Conservation (phyloP, 768 basidiomycete species). For the Boletus reticuloceps region DNA sequence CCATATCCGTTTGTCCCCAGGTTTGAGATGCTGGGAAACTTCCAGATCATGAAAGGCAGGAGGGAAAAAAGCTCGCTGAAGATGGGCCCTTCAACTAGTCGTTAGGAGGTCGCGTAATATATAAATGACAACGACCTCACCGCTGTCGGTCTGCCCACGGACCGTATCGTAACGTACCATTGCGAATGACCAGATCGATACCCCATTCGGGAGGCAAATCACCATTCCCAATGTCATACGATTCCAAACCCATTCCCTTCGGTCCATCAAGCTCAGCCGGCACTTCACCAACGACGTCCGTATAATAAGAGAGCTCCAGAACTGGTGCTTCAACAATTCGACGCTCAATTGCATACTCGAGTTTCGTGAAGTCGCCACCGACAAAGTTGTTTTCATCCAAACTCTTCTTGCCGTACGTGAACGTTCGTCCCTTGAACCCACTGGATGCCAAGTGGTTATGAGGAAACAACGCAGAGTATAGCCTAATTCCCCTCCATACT, state of each 20-base stretch:
- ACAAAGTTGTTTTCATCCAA: conserved; percentile 54
- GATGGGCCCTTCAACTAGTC: conserved; percentile 48
- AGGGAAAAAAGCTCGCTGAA: conserved; percentile 86
- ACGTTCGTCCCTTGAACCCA: conserved; percentile 1
- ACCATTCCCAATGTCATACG: conserved; percentile 79
- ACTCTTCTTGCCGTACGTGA: conserved; percentile 23
- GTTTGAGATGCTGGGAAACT: conserved; percentile 54
- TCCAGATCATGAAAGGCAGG: conserved; percentile 65
- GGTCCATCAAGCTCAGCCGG: conserved; percentile 39
- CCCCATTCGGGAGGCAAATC: conserved; percentile 93
- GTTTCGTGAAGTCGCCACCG: conserved; percentile 50
- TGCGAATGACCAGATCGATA: conserved; percentile 75
- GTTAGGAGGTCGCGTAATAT: conserved; percentile 1
- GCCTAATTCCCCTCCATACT: conserved; percentile 54
- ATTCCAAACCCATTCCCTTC: conserved; percentile 37
- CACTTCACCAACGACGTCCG: conserved; percentile 79
- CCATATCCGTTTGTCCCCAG: conserved; percentile 83
- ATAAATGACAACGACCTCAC: conserved; percentile 34
- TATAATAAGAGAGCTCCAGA: conserved; percentile 84
- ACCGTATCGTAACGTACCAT: conserved; percentile 79
- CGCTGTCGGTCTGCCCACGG: conserved; percentile 97
- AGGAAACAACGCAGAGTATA: conserved; percentile 38
- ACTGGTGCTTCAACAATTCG: conserved; percentile 75
- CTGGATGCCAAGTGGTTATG: conserved; percentile 3
- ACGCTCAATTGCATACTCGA: conserved; percentile 88